These are phyloP conservation scores for Cenococcum geophilum DNA, from an alignment of 495 filamentous ascomycete species.

Conservation along the genomic window DNA sequence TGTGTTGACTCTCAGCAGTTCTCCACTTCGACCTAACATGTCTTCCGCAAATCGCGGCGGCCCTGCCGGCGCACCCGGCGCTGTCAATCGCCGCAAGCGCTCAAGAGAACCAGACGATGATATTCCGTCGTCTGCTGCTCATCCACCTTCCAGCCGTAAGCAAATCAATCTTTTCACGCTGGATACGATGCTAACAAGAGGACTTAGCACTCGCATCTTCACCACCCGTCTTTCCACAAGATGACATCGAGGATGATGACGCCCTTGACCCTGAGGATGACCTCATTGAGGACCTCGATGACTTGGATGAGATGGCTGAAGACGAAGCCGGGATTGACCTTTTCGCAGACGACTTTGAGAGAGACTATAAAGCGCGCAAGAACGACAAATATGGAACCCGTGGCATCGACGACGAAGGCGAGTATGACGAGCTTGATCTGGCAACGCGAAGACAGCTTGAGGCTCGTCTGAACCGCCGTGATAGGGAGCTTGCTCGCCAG, in stretches of 20 bases:
- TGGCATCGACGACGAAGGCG: slow-evolving; percentile 75
- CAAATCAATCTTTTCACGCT: slow-evolving; percentile 30
- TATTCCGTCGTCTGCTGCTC: slow-evolving; percentile 57
- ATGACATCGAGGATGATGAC: slow-evolving; percentile 63
- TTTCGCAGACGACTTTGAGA: slow-evolving; percentile 83
- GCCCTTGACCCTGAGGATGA: slow-evolving; percentile 65
- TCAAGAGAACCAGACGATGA: slow-evolving; percentile 73
- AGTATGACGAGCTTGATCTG: slow-evolving; percentile 67
- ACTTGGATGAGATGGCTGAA: slow-evolving; percentile 93
- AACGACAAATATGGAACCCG: slow-evolving; percentile 61
- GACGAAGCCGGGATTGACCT: slow-evolving; percentile 92
- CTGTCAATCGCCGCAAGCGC: slow-evolving; percentile 64
- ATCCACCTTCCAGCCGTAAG: slow-evolving; percentile 66
- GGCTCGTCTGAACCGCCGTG: slow-evolving; percentile 72
- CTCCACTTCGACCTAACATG: slow-evolving; percentile 76
- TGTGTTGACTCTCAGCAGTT: slow-evolving; percentile 44
- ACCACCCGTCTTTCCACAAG: slow-evolving; percentile 52
- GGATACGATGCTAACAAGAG: background rate
- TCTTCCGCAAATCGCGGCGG: slow-evolving; percentile 79
- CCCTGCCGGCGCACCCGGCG: slow-evolving; percentile 33
- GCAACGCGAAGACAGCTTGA: slow-evolving; percentile 72
- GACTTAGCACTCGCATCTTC: slow-evolving; percentile 47
- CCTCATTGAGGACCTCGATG: slow-evolving; percentile 76
- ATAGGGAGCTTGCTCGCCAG: slow-evolving; percentile 68
- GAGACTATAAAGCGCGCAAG: slow-evolving; percentile 61